Conservation (phyloP, 345 rosid genomes). For the Garcia nutans region DNA sequence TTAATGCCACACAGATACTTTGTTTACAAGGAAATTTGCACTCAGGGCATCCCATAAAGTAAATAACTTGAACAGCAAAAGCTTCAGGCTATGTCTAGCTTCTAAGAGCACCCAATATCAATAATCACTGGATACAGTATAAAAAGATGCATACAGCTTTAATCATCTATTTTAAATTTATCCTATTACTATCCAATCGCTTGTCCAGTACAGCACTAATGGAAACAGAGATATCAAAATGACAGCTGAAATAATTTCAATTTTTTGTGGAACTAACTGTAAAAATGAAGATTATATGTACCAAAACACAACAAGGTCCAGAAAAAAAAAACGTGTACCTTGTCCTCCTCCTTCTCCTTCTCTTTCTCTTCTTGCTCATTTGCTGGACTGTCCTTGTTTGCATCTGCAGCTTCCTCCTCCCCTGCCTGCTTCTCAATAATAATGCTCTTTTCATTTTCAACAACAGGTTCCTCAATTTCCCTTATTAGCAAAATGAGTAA, state of each 20-base stretch:
- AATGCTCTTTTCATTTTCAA: constrained; percentile 50
- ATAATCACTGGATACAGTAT: neutral
- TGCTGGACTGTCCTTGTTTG: constrained; percentile 61
- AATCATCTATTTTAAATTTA: neutral
- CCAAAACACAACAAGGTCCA: neutral
- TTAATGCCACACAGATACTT: neutral
- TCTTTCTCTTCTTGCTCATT: constrained; percentile 66
- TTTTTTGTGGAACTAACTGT: neutral
- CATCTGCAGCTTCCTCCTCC: constrained; percentile 64
- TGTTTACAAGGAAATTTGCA: neutral
- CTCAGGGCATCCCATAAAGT: neutral
- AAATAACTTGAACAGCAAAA: neutral
- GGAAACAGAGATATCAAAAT: neutral
- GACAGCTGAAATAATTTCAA: neutral
- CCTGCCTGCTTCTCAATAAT: constrained; percentile 56
- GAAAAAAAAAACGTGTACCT: constrained; percentile 43
- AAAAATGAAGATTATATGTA: neutral
- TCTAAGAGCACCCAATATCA: neutral
- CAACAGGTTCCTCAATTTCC: constrained; percentile 61
- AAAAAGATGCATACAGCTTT: neutral
- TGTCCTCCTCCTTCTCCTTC: constrained; percentile 88
- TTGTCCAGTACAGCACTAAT: neutral
- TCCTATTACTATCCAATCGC: neutral
- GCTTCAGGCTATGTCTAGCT: neutral
- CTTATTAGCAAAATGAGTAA: constrained; percentile 37